Conservation (phyloP, 345 rosid genomes). For the Hirschfeldia incana region DNA sequence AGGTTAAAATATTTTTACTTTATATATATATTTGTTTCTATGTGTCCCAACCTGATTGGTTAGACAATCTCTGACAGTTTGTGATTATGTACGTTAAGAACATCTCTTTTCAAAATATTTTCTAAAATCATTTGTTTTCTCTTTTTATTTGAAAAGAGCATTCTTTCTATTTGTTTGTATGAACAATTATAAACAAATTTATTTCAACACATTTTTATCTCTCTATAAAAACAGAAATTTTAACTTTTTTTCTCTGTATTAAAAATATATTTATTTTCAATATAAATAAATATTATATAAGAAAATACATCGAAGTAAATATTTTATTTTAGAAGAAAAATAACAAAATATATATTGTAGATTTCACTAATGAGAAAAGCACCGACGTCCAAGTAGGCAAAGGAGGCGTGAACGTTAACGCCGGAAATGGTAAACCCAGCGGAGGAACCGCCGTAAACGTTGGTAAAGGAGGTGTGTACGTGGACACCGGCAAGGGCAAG, state of each 20-base stretch:
- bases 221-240: too few species aligned
- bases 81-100: neutral
- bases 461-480: constrained; percentile 62
- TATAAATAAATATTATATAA: too few species aligned
- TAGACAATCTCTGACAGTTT: neutral
- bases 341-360: constrained; percentile 31
- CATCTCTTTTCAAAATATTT: neutral
- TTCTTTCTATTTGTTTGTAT: too few species aligned
- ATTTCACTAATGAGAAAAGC: constrained; percentile 56
- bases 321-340: neutral
- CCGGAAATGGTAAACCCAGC: constrained; percentile 53
- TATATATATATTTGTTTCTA: neutral
- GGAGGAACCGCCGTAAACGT: constrained; percentile 60
- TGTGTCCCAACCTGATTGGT: neutral
- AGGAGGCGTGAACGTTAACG: constrained; percentile 33
- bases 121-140: too few species aligned
- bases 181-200: too few species aligned
- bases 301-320: too few species aligned
- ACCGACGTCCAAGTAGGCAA: constrained; percentile 53
- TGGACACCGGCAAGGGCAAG: constrained; percentile 53
- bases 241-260: too few species aligned
- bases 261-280: too few species aligned
- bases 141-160: too few species aligned
- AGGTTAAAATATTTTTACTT: neutral
- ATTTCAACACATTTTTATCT: too few species aligned